These are phyloP conservation scores for Apiospora hydei DNA, from an alignment of 2,329 filamentous ascomycete species.

Conservation along the genomic window DNA sequence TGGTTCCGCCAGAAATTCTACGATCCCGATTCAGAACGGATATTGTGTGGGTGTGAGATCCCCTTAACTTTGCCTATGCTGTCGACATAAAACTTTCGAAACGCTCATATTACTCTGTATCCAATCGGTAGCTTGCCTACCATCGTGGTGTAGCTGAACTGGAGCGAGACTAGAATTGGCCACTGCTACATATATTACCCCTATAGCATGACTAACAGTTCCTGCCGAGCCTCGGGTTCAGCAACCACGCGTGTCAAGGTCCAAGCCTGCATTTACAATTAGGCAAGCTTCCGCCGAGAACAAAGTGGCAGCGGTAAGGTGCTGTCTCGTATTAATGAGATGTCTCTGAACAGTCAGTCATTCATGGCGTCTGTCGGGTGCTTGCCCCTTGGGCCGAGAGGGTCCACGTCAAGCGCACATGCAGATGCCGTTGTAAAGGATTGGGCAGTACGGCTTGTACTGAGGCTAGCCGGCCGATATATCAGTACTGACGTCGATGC, in stretches of 20 bases:
- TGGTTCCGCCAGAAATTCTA: not conserved
- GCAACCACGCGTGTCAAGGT: not conserved
- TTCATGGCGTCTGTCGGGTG: not conserved
- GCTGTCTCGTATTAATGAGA: not conserved
- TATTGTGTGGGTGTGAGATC: not conserved
- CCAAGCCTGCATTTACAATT: not conserved
- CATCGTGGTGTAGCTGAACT: not conserved
- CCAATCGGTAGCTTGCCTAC: not conserved
- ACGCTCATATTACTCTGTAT: not conserved
- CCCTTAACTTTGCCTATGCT: not conserved
- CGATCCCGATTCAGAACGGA: slow-evolving; percentile 1
- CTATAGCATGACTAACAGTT: slow-evolving; percentile 4
- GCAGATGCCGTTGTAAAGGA: not conserved
- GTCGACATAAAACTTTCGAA: not conserved
- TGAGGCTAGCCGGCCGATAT: not conserved
- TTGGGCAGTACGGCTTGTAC: not conserved
- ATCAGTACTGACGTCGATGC: not conserved
- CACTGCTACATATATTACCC: not conserved
- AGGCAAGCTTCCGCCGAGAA: not conserved
- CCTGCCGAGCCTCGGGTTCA: not conserved
- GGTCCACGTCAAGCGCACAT: not conserved
- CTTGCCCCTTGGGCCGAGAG: too few relatives aligned
- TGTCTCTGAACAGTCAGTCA: not conserved
- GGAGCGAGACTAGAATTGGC: not conserved
- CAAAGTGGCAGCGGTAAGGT: not conserved